Base-by-base conservation (phyloP, 2,329 filamentous ascomycete genomes). In the Alternaria angustiovoidea region DNA sequence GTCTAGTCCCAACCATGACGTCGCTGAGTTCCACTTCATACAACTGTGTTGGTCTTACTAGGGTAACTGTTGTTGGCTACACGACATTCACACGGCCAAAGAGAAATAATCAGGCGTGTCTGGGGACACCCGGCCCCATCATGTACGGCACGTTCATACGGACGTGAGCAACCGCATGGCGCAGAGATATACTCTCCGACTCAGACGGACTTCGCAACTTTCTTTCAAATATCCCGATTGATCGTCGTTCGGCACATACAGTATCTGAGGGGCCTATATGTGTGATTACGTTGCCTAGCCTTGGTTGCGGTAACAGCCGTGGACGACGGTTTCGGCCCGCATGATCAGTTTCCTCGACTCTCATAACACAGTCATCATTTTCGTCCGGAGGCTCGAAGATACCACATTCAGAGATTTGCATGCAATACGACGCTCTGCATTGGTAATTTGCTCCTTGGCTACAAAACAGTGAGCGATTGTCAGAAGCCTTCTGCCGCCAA, bases 31-130 rank as follows among this genome's bases (percentile, higher is more conserved):
- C 44, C 44, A 22, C 42, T 32, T 24, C 41, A 41, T 41, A 30
- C 41, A 57, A 26, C 39, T 49, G 47, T 38, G 24, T 32, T 41
- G 16, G 44, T 44, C 51, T 39, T 28, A 51, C 32, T 20, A 41
- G 34, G 22, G 36, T 41, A 16, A 28, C 7, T n/a, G 22, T 22
- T 51, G 48, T 28, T 51, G 48, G 48, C 34, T 51, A 51, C 48
- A 51, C 48, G 28, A 38, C 20, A 38, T 44, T 24, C 36, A 34
- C 18, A 41, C 18, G 20, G 26, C 49, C 49, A 32, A 36, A 20
- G 20, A 39, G 34, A 30, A 34, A 6, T 20, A 12, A 12, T 48
- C 18, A 48, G 46, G 18, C 32, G 16, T 38, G 20, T 39, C n/a
- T 51, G 36, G 48, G 22, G 34, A 39, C 34, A 51, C 24, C 34